phyloP scores from a whole-genome alignment of 2,329 filamentous ascomycete species.

The Fusarium camptoceras region DNA sequence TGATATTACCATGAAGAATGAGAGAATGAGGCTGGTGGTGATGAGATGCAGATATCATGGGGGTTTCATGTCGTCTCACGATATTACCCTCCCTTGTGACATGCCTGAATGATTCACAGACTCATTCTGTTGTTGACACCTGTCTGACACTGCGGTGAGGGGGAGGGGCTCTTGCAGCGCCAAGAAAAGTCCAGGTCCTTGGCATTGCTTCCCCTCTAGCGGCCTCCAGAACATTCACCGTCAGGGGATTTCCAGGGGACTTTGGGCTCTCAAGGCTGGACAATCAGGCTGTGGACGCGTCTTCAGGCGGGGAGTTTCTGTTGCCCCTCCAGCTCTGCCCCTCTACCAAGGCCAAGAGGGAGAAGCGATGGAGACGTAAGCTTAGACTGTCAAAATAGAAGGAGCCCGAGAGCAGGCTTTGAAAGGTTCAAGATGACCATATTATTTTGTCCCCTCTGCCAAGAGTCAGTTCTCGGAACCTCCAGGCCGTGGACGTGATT shows the following conservation, averaged over 20 bases:
- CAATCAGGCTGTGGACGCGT: conserved; percentile 8
- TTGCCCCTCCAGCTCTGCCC: conserved; percentile 20
- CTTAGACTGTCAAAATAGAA: not conserved
- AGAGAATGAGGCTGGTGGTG: conserved; percentile 14
- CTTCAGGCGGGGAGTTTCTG: not conserved
- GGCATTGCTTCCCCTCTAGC: conserved; percentile 22
- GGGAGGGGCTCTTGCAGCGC: conserved; percentile 39
- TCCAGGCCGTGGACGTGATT: conserved; percentile 1
- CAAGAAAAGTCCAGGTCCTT: conserved; percentile 38
- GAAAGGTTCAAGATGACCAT: not conserved
- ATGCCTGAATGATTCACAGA: conserved; percentile 27
- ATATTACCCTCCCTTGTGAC: conserved; percentile 22
- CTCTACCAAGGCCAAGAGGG: conserved; percentile 9
- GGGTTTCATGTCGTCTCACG: conserved; percentile 33
- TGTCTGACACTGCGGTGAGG: conserved; percentile 36
- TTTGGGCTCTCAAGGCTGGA: conserved; percentile 18
- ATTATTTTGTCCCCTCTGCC: not conserved
- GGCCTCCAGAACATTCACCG: conserved; percentile 28
- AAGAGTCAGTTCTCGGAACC: not conserved
- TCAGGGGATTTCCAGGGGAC: conserved; percentile 24
- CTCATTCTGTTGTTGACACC: conserved; percentile 15
- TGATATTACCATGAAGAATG: not conserved
- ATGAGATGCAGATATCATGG: conserved; percentile 10
- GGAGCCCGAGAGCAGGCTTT: no score
- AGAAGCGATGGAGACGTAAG: not conserved